Base-by-base conservation (phyloP, 2,329 filamentous ascomycete species). In the Xylariaceae sp. region DNA sequence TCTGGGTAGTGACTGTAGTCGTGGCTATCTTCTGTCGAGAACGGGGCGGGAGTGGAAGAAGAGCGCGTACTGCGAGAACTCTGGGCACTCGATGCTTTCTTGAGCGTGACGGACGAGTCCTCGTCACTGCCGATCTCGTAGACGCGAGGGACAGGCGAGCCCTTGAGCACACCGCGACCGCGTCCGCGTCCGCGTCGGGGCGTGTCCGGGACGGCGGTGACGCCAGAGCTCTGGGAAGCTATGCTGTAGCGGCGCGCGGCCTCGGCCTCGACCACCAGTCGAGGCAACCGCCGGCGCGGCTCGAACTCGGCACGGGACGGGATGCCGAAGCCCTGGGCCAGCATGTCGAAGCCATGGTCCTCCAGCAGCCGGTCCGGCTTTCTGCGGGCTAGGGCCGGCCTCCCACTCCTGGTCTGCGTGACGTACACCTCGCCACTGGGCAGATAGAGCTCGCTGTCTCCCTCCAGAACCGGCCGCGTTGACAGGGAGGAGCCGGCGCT, bases 301-400 rank as follows among this genome's bases (percentile, higher is more conserved):
- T 53, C 46, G 18, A 44, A 42, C 12, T 51, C 44, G 9, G 24
- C 33, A 15, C 47, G 48, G 27, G 50, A 53, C 12, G 46, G 42
- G 18, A 52, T 32, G 10, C 49, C 49, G 10, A 55, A 38, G 31
- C 31, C 42, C 19, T 54, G 43, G 28, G 45, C 46, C 2, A 53
- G 35, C 6, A 51, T 29, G 31, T 51, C 51, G 17, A 53, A 52
- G 8, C 47, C 52, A 16, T 36, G 38, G 25, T 51, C 44, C 38
- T 44, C 31, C 13, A 51, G 24, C 9, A 50, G 36, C 7, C 31
- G 44, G 3, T 38, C 35, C 16, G 32, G 25, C 33, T 50, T 55
- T 32, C 50, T 53, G 9, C 51, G 50, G 22, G 43, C 47, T 8
- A 51, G 25, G 9, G 47, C 52, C 12, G 45, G 46, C 13, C 42